Conservation (phyloP, 176 grass and related monocot species). For the Cymbopogon citratus region DNA sequence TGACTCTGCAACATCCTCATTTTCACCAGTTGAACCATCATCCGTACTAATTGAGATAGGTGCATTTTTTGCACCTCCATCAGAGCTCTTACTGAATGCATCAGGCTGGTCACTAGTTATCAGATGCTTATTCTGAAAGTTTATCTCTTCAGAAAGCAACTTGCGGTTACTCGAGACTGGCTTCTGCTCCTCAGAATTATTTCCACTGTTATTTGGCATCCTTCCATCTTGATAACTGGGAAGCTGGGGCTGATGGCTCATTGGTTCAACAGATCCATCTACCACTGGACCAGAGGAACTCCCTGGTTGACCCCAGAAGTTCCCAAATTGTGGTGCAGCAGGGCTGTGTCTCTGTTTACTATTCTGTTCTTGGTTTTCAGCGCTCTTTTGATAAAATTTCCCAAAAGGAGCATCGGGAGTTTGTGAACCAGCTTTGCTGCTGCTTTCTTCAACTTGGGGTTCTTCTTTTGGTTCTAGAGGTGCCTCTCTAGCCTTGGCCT, state of each 20-base stretch:
- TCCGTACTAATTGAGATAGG: conserved; percentile 75
- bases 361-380: conserved; percentile 50
- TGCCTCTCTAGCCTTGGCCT: conserved; percentile 49
- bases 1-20: conserved; percentile 86
- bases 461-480: conserved; percentile 52
- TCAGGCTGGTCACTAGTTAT: conserved; percentile 40
- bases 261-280: conserved; percentile 32
- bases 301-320: conserved; percentile 55
- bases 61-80: conserved; percentile 45
- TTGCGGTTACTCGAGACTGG: conserved; percentile 38
- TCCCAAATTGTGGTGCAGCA: conserved; percentile 31
- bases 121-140: conserved; percentile 59
- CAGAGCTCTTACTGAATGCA: conserved; percentile 58
- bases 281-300: conserved; percentile 18
- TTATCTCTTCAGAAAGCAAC: conserved; percentile 52
- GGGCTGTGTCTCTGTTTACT: conserved; percentile 54
- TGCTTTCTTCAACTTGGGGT: conserved; percentile 72
- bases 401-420: conserved; percentile 58
- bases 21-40: conserved; percentile 94
- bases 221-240: conserved; percentile 43
- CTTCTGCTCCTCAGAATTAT: conserved; percentile 50
- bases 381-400: conserved; percentile 46
- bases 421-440: conserved; percentile 44
- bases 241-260: conserved; percentile 28
- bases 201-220: conserved; percentile 35